Evolutionary conservation across 1,139 yeast species (phyloP), one percentile per base, ranked within the genome.

Genomic region (Blastobotrys petasosporus): DNA sequence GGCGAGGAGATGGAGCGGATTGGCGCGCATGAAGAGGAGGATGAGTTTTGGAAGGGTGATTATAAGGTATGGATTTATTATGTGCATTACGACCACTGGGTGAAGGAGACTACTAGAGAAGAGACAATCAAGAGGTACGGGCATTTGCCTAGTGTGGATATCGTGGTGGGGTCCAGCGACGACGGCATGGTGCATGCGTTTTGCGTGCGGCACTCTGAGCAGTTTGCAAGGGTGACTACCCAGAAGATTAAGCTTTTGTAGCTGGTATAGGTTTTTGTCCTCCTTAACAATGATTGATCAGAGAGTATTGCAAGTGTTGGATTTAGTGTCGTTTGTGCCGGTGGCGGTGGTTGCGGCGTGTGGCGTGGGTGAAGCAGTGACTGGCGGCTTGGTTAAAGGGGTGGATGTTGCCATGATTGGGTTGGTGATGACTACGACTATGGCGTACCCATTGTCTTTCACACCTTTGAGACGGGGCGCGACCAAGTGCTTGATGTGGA

Each of bases 31-130:
- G 64, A 57, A 38, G 73, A 72, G 38, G 69, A 71, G 47, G 63
- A 71, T 30, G 71, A 75, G 64, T 79, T 76, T 56, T 80, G 79
- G 65, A 51, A 55, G 5, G 58, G 64, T 15, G 33, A 17, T 3
- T 58, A 64, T 39, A 62, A 63, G 30, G 65, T 77, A 12, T 80
- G 85, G 85, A 58, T 70, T 1, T 76, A 73, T 53, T 80, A 79
- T 56, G 83, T 84, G 2, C 61, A 62, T 12, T 56, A 62, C 12
- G 88, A 82, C 59, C 76, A 77, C 56, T 82, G 88, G 88, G 79
- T 81, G 2, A 67, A 69, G 47, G 71, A 75, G 45, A 61, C 58
- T 20, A 73, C 83, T 1, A 64, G 80, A 45, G 67, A 65, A 31
- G 64, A 65, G 48, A 60, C 79, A 13, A 56, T 73, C 32, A 48